A percentile compares a stretch with the other conserved stretches of the same genome.
Evolutionary conservation across 2,329 filamentous ascomycete genomes (phyloP).

Genomic region (Colletotrichum limetticola): DNA sequence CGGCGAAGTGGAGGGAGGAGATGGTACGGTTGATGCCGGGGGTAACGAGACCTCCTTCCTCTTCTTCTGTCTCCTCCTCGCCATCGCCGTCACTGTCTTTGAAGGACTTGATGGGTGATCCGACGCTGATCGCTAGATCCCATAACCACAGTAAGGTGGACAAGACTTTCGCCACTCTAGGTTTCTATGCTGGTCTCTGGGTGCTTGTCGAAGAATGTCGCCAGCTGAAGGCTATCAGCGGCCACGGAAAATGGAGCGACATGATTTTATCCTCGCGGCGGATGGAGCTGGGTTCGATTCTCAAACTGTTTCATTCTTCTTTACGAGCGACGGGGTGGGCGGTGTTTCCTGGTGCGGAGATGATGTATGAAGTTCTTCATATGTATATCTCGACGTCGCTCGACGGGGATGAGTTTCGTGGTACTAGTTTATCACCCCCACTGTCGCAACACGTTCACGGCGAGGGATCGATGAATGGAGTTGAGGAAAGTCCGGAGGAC

Average conservation of each 20-base stretch:
- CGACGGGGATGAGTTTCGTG: background rate
- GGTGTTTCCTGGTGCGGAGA: background rate
- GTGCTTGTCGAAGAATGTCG: background rate
- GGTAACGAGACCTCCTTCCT: background rate
- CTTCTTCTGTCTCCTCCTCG: background rate
- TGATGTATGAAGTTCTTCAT: background rate
- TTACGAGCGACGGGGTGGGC: background rate
- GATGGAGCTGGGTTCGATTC: background rate
- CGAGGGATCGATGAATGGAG: background rate
- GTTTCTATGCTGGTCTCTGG: background rate
- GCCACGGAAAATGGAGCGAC: background rate
- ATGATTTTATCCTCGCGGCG: conserved; percentile 10
- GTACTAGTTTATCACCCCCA: background rate
- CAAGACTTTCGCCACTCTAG: background rate
- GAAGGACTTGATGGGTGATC: background rate
- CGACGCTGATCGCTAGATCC: background rate
- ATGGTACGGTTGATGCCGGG: background rate
- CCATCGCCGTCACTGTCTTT: background rate
- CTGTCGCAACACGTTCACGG: background rate
- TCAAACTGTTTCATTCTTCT: background rate
- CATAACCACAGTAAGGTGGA: background rate
- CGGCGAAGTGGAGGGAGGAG: background rate
- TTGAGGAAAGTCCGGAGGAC: background rate
- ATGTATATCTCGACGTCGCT: background rate
- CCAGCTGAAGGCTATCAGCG: background rate